Percentiles rank a stretch among this genome's conserved stretches.
Evolutionary conservation across 176 grass and related monocot genomes (phyloP).

Genomic region (Oryza officinalis): DNA sequence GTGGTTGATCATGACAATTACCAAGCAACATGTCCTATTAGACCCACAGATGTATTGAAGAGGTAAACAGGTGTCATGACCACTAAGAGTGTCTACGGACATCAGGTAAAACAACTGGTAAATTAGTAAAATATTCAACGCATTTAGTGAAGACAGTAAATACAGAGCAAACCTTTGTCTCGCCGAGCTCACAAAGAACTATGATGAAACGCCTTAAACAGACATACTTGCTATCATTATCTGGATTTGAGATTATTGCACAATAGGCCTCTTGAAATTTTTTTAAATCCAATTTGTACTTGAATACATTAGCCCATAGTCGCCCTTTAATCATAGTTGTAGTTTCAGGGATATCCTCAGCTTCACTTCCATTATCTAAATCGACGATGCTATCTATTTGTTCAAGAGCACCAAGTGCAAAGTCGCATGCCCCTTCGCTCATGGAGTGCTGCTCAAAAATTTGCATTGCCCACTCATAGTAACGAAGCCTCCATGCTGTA

Average conservation of each 20-base stretch:
- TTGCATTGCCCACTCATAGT: slow-evolving; percentile 91
- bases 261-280: slow-evolving; percentile 85
- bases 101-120: slow-evolving; percentile 4
- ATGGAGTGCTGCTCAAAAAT: slow-evolving; percentile 82
- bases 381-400: slow-evolving; percentile 59
- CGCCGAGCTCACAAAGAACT: slow-evolving; percentile 90
- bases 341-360: slow-evolving; percentile 55
- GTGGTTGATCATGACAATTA: slow-evolving; percentile 16
- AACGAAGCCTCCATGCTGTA: slow-evolving; percentile 79
- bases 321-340: slow-evolving; percentile 63
- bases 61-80: slow-evolving; percentile 17
- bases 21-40: slow-evolving; percentile 1
- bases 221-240: slow-evolving; percentile 87
- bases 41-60: slow-evolving; percentile 22
- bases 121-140: slow-evolving; percentile 14
- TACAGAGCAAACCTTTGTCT: slow-evolving; percentile 73
- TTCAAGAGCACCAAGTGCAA: slow-evolving; percentile 96
- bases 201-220: slow-evolving; percentile 91
- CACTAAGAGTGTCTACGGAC: slow-evolving; percentile 4
- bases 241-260: slow-evolving; percentile 83
- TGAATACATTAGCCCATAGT: slow-evolving; percentile 91
- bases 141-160: slow-evolving; percentile 30
- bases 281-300: slow-evolving; percentile 86
- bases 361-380: slow-evolving; percentile 46
- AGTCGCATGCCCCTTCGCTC: slow-evolving; percentile 79